Base-by-base conservation (phyloP, 257 asterid genomes). In the Nyctanthes arbortristis region DNA sequence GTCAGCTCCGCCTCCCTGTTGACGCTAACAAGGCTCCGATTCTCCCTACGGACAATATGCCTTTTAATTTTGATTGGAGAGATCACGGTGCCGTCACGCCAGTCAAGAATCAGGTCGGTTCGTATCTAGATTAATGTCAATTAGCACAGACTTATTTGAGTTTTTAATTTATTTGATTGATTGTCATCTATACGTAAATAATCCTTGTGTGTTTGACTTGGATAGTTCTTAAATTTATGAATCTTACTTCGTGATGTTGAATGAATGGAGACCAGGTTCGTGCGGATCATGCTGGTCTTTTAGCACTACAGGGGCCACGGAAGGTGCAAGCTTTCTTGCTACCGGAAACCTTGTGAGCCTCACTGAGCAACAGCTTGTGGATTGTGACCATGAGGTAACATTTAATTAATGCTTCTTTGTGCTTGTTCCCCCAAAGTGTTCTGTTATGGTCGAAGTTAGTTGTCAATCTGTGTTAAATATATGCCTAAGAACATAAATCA, bases 241-340 rank as follows among this genome's bases (percentile, higher is more conserved):
- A 33, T 32, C 55, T 71, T 31, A 3, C 40, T 31, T 34, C 16
- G 22, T 61, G 40, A 39, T 66, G 55, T 18, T 68, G 47, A 49
- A 37, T 68, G 67, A 29, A 28, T 63, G 22, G 37, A 63, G 36
- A 7, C 59, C 88, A 96, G 97, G 96, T 8, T 73, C 92, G 0
- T 90, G 97, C 75, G 97, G 97, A 31, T 88, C 97, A 16, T 88
- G 97, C 84, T 91, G 97, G 97, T 82, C 94, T 8, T 91, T 91
- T 71, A 91, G 96, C 79, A 78, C 96, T 29, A 85, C 95, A 0
- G 97, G 97, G 63, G 97, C 96, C 11, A 58, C 89, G 74, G 97
- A 91, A 79, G 97, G 96, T 67, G 95, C 97, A 66, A 84, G 87
- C 62, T 91, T 61, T 76, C 78, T 91, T 12, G 87, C 97, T 8